phyloP scores from a whole-genome alignment of 2,329 filamentous ascomycete genomes.

The Blastomyces emzantsi region DNA sequence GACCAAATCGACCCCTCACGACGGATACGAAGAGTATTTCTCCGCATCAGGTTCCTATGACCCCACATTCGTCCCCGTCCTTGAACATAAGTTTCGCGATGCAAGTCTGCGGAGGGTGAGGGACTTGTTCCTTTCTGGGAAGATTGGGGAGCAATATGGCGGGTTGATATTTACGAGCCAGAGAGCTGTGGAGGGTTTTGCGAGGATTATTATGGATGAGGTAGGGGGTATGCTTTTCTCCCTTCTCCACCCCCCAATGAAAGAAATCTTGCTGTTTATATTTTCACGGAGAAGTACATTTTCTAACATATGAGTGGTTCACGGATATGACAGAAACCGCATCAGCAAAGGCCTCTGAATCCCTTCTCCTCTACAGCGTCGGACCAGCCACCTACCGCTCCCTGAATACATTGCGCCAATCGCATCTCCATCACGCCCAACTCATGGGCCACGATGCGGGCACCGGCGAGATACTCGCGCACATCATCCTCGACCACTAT shows the following conservation, averaged over 20 bases:
- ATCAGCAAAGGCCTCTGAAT: constrained; percentile 19
- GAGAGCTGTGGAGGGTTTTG: constrained; percentile 40
- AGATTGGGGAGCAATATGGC: constrained; percentile 31
- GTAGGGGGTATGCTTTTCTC: constrained; percentile 22
- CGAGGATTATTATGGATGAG: constrained; percentile 26
- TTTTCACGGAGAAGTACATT: too few species aligned
- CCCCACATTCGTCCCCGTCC: constrained; percentile 39
- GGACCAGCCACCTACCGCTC: constrained; percentile 53
- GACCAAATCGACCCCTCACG: constrained; percentile 38
- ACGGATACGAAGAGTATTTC: constrained; percentile 40
- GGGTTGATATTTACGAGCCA: constrained; percentile 44
- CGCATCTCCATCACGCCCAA: constrained; percentile 41
- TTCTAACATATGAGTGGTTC: background rate
- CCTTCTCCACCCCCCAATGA: background rate
- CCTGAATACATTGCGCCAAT: constrained; percentile 45
- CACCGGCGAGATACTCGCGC: constrained; percentile 70
- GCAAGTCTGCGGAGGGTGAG: constrained; percentile 29
- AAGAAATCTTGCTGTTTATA: too few species aligned
- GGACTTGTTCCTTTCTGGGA: constrained; percentile 29
- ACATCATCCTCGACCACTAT: constrained; percentile 73
- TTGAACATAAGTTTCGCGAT: constrained; percentile 36
- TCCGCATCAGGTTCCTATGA: constrained; percentile 21
- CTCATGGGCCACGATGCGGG: constrained; percentile 76
- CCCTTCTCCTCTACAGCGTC: constrained; percentile 38
- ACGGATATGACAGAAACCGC: constrained; percentile 10